A percentile compares a stretch with the other conserved stretches of the same genome.
These are phyloP conservation scores for Mortierella sp. DNA, from an alignment of 371 early-diverging fungal genomes.

Conservation along the genomic window DNA sequence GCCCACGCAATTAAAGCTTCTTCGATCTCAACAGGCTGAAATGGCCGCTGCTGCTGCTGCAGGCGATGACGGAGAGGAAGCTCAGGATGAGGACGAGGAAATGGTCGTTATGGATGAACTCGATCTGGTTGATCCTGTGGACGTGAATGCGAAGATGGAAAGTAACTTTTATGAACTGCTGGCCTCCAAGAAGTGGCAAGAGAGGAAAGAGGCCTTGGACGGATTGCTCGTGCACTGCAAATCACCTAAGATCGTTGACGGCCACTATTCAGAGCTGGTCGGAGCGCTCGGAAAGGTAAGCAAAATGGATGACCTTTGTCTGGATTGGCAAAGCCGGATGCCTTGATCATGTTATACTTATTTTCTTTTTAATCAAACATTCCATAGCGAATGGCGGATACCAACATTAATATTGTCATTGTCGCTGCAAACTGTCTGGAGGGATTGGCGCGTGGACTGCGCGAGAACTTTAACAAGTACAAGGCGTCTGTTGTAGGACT, in stretches of 20 bases:
- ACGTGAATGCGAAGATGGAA: constrained; percentile 87
- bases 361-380: constrained; percentile 4
- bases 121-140: constrained; percentile 91
- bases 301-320: neutral
- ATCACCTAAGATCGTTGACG: constrained; percentile 82
- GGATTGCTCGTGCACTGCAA: constrained; percentile 75
- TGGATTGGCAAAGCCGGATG: no score
- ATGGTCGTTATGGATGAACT: constrained; percentile 76
- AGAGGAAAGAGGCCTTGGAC: constrained; percentile 93
- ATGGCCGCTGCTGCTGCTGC: constrained; percentile 62
- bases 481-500: constrained; percentile 75
- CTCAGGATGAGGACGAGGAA: constrained; percentile 61
- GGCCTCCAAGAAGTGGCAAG: constrained; percentile 94
- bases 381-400: constrained; percentile 79
- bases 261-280: constrained; percentile 81
- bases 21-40: constrained; percentile 81
- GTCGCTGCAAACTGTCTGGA: constrained; percentile 88
- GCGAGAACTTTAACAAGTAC: constrained; percentile 82
- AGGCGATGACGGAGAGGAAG: constrained; percentile 38
- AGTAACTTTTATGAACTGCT: constrained; percentile 75
- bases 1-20: constrained; percentile 75
- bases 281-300: constrained; percentile 83
- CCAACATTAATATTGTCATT: constrained; percentile 87
- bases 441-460: constrained; percentile 84
- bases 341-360: neutral